These are phyloP conservation scores for Aspergillus tubingensis DNA, from an alignment of 2,329 filamentous ascomycete genomes.

Conservation along the genomic window DNA sequence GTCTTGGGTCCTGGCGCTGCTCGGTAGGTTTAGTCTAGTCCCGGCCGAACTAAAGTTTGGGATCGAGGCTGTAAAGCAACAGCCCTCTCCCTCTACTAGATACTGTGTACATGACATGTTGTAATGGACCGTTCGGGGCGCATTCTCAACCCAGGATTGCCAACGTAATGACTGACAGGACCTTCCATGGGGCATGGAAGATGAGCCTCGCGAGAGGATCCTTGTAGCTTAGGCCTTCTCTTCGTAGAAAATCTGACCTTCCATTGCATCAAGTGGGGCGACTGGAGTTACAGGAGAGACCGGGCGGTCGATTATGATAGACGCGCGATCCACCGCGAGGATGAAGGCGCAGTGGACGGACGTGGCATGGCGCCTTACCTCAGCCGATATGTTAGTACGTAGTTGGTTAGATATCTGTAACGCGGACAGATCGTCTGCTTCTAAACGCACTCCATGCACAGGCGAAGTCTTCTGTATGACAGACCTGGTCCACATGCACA, in stretches of 20 bases:
- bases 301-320: background rate
- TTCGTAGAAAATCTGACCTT: background rate
- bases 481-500: background rate
- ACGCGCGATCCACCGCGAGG: background rate
- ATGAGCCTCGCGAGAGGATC: background rate
- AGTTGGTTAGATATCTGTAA: background rate
- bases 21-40: background rate
- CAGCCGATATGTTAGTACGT: background rate
- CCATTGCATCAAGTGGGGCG: background rate
- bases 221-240: conserved; percentile 1
- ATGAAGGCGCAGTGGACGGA: background rate
- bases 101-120: too few relatives aligned
- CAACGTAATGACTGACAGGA: background rate
- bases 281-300: background rate
- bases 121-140: background rate
- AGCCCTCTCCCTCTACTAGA: too few relatives aligned
- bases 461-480: background rate
- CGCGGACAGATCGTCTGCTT: background rate
- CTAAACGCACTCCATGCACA: background rate
- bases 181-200: background rate
- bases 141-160: background rate
- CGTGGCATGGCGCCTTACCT: background rate
- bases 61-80: background rate
- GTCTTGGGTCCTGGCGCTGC: background rate
- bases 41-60: background rate